phyloP scores from a whole-genome alignment of 768 basidiomycete genomes.

The Hydnomerulius pinastri region DNA sequence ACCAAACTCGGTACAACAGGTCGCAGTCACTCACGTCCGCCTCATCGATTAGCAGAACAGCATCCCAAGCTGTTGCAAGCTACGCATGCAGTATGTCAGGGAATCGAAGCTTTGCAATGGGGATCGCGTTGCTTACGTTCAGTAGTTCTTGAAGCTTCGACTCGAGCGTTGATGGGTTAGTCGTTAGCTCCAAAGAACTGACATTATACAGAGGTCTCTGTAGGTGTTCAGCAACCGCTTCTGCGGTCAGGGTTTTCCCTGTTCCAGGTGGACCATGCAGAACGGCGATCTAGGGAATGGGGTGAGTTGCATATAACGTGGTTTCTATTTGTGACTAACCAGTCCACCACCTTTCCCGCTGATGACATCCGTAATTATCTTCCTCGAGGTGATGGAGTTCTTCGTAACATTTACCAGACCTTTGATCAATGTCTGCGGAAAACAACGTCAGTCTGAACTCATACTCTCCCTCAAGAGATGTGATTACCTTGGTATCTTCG shows the following conservation, averaged over 20 bases:
- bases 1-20: neutral
- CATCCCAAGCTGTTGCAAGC: conserved; percentile 61
- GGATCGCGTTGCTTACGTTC: conserved; percentile 5
- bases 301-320: neutral
- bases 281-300: conserved; percentile 20
- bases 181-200: conserved; percentile 58
- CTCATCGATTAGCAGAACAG: conserved; percentile 59
- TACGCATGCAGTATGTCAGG: conserved; percentile 44
- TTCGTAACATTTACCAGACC: conserved; percentile 27
- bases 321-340: conserved; percentile 45
- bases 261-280: conserved; percentile 27
- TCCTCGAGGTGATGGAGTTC: conserved; percentile 16
- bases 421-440: conserved; percentile 21
- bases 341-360: conserved; percentile 65
- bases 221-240: conserved; percentile 59
- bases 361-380: conserved; percentile 50
- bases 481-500: conserved; percentile 43
- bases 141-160: conserved; percentile 32
- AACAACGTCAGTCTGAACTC: conserved; percentile 35
- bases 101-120: neutral
- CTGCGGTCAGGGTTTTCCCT: conserved; percentile 62
- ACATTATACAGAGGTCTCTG: conserved; percentile 53
- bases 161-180: conserved; percentile 46
- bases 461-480: neutral
- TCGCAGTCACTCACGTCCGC: conserved; percentile 18